Evolutionary conservation across 2,329 filamentous ascomycete species (phyloP).

Genomic region (Fusarium bactridioides): DNA sequence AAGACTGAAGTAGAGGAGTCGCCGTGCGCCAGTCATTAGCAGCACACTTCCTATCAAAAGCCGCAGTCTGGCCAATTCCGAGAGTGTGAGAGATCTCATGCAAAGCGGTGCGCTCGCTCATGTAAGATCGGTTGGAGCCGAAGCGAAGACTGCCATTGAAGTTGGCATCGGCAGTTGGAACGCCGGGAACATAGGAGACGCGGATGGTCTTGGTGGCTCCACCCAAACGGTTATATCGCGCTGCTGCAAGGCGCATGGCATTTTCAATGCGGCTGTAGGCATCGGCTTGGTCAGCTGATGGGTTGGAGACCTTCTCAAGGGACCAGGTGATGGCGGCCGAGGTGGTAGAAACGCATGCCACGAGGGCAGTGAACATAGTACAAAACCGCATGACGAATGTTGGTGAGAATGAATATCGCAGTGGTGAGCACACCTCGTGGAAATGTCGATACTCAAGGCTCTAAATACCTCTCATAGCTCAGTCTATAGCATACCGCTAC

Average conservation of each 20-base stretch:
- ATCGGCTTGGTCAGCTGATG: constrained; percentile 52
- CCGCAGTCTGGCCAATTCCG: constrained; percentile 54
- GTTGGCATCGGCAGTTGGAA: constrained; percentile 56
- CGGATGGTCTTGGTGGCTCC: constrained; percentile 49
- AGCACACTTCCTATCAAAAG: constrained; percentile 50
- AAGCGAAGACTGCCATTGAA: constrained; percentile 58
- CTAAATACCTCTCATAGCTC: not conserved
- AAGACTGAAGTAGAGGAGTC: constrained; percentile 49
- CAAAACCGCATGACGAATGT: constrained; percentile 46
- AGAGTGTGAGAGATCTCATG: constrained; percentile 59
- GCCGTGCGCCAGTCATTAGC: constrained; percentile 54
- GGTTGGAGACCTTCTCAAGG: constrained; percentile 49
- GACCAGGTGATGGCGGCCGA: constrained; percentile 51
- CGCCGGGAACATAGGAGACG: constrained; percentile 53
- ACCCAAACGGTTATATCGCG: constrained; percentile 49
- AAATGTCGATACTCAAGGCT: not conserved
- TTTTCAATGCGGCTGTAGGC: constrained; percentile 54
- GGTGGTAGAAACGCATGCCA: constrained; percentile 43
- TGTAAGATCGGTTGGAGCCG: constrained; percentile 54
- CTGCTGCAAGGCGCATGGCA: constrained; percentile 52
- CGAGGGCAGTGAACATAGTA: constrained; percentile 37
- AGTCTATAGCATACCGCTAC: not conserved
- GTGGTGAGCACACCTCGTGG: not conserved
- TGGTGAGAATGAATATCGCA: not conserved
- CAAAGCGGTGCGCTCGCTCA: constrained; percentile 58